Evolutionary conservation across 2,329 filamentous ascomycete species (phyloP).

Genomic region (Myriosclerotinia curreyana): DNA sequence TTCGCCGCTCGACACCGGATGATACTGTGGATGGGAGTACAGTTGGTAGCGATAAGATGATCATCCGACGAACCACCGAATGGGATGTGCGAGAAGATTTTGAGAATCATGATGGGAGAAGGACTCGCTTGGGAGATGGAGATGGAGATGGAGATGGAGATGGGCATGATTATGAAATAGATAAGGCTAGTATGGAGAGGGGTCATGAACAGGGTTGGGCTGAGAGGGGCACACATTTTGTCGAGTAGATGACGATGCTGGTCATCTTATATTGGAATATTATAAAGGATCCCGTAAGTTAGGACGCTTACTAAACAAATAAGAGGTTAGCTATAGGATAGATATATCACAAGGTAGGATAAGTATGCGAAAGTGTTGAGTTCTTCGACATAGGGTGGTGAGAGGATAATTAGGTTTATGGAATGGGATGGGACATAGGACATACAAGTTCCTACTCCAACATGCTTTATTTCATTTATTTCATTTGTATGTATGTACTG

Average conservation of each 20-base stretch:
- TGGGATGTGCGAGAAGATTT: slow-evolving; percentile 27
- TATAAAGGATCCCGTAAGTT: neutral
- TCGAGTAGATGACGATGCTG: neutral
- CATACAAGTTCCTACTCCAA: neutral
- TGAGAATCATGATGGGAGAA: neutral
- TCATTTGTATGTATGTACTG: neutral
- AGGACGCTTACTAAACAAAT: neutral
- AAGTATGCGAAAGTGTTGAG: neutral
- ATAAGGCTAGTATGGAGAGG: slow-evolving; percentile 1
- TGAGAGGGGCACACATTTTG: slow-evolving; percentile 7
- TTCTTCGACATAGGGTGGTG: neutral
- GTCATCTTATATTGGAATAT: neutral
- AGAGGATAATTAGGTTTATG: neutral
- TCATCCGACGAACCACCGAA: slow-evolving; percentile 26
- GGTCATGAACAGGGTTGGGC: neutral
- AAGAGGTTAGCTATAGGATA: neutral
- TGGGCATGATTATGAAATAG: slow-evolving; percentile 8
- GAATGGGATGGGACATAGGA: neutral
- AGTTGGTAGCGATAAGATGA: slow-evolving; percentile 26
- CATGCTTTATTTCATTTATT: neutral
- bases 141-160: neutral
- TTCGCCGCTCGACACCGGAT: slow-evolving; percentile 24
- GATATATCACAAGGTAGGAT: neutral
- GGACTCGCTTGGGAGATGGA: neutral
- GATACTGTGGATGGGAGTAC: slow-evolving; percentile 23